Evolutionary conservation across 805 yeast species (phyloP).

Genomic region (Suhomyces sp.): DNA sequence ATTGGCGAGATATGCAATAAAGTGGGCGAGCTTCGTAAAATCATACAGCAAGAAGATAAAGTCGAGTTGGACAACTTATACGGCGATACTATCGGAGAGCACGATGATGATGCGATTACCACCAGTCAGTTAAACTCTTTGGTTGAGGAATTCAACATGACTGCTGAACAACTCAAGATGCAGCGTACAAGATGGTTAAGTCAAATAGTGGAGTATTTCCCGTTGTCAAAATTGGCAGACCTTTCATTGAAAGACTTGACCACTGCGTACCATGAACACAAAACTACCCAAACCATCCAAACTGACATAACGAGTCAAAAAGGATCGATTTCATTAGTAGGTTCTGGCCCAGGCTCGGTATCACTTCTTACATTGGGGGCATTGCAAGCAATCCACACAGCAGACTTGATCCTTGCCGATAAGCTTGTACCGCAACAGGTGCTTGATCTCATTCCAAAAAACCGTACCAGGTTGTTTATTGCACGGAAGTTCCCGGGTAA

Average conservation of each 20-base stretch:
- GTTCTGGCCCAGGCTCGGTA: constrained; percentile 91
- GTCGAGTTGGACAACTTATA: constrained; percentile 19
- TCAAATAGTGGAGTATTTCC: constrained; percentile 89
- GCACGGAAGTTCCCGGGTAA: constrained; percentile 96
- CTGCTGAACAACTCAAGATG: constrained; percentile 47
- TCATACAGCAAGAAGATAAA: constrained; percentile 53
- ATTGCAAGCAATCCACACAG: constrained; percentile 69
- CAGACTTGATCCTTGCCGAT: constrained; percentile 85
- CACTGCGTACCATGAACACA: constrained; percentile 31
- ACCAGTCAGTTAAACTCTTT: constrained; percentile 57
- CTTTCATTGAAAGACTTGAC: constrained; percentile 59
- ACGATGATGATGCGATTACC: constrained; percentile 70
- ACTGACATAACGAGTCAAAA: constrained; percentile 10
- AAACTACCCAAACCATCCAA: constrained; percentile 8
- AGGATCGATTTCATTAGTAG: constrained; percentile 79
- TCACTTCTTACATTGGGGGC: constrained; percentile 85
- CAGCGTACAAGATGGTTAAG: constrained; percentile 80
- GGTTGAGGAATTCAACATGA: constrained; percentile 57
- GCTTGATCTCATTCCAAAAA: constrained; percentile 72
- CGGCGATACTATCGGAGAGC: constrained; percentile 43
- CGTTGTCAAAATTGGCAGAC: constrained; percentile 60
- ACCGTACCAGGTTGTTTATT: constrained; percentile 67
- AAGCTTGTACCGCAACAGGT: constrained; percentile 90
- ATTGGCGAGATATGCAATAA: constrained; percentile 66
- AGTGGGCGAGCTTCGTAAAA: constrained; percentile 62